Conservation (phyloP, 225 moss, liverwort and hornwort genomes). For the Anthoceros angustus region DNA sequence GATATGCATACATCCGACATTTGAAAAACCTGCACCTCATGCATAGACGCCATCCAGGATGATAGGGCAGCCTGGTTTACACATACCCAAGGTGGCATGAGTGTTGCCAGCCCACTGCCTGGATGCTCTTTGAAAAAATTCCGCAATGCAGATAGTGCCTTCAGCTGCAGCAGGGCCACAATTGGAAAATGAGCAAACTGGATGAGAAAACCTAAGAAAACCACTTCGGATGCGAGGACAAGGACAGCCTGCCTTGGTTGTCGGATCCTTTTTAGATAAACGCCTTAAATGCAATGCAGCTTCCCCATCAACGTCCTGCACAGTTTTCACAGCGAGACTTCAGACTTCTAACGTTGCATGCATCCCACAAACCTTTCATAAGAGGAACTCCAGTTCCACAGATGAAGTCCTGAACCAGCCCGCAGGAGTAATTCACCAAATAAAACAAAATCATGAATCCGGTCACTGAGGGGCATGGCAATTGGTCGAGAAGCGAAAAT, state of each 20-base stretch:
- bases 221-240: background rate
- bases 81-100: slow-evolving; percentile 67
- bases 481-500: slow-evolving; percentile 1
- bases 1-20: background rate
- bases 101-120: slow-evolving; percentile 37
- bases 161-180: slow-evolving; percentile 44
- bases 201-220: background rate
- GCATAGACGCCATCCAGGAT: background rate
- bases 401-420: background rate
- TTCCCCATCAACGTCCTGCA: slow-evolving; percentile 77
- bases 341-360: background rate
- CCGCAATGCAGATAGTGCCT: slow-evolving; percentile 64
- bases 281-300: slow-evolving; percentile 65
- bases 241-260: slow-evolving; percentile 48
- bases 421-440: too few relatives aligned
- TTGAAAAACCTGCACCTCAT: background rate
- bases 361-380: background rate
- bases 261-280: slow-evolving; percentile 83
- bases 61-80: background rate
- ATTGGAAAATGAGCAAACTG: background rate
- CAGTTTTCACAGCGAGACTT: background rate
- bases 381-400: background rate
- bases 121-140: slow-evolving; percentile 69
- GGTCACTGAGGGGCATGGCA: background rate
- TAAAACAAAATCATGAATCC: too few relatives aligned